Evolutionary conservation across 345 rosid genomes (phyloP), one percentile per base, ranked within the genome.

Genomic region (Salix caprea): DNA sequence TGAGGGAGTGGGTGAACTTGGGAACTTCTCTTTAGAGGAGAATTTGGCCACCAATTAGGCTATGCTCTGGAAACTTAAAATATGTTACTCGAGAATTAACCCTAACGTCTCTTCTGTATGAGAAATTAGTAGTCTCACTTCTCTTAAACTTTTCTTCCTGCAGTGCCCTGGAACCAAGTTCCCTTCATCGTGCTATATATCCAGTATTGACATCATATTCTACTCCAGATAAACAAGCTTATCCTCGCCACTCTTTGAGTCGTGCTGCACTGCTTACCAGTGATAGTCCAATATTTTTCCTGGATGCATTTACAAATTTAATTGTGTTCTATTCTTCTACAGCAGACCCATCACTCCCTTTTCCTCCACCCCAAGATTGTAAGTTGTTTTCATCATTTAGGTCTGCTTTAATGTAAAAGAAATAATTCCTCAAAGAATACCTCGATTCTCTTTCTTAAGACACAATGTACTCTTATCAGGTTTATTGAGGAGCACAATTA

Each of bases 361-460:
- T 90, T 74, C 98, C 98, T 79, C 98, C 97, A 8, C 98, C 99
- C 1, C 97, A 93, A 24, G 92, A 96, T 79, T 96, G 99, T 93
- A 88, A 91, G 99, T 77, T 68, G 40, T 58, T 11, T 65, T 42
- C 23, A 7, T 71, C 16, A 61, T 67, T 69, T 39, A 15, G 44
- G 39, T 2, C 48, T 28, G 36, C 26, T 44, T 60, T 67, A 7
- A 30, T 28, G 16, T 39, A 36, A 52, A 7, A 19, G 23, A 66
- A 72, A 58, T 32, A 32, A 11, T 52, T 64, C 24, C 37, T 56
- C 1, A 0, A 56, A 70, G 26, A 44, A 46, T 67, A 6, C 44
- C 71, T 64, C 11, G 26, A 36, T 67, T 32, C 48, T 72, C 32
- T 44, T 79, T 36, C 61, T 37, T 69, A 28, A 42, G 24, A 70